Conservation (phyloP, 164 flowering plant genomes). For the Platanus orientalis region DNA sequence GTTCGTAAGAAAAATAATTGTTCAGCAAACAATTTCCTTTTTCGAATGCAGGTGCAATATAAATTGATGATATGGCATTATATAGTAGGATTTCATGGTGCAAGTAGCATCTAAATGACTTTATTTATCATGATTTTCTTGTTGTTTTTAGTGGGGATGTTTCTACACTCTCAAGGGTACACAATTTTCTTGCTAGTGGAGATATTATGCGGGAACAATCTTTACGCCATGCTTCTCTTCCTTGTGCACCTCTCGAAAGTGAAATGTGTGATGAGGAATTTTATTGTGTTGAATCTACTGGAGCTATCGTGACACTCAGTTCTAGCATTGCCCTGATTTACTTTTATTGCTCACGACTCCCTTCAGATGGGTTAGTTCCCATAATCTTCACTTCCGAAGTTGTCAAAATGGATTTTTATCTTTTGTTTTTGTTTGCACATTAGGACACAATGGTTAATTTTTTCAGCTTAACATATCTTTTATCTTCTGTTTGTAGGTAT, state of each 20-base stretch:
- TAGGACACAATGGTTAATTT: background rate
- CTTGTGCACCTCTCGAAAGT: constrained; percentile 46
- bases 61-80: too few species aligned
- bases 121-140: background rate
- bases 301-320: constrained; percentile 60
- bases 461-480: background rate
- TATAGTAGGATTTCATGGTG: too few species aligned
- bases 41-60: too few species aligned
- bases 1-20: too few species aligned
- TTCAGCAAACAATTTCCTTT: too few species aligned
- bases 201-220: constrained; percentile 68
- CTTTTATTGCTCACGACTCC: constrained; percentile 80
- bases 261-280: constrained; percentile 35
- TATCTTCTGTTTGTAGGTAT: constrained; percentile 37
- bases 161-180: constrained; percentile 33
- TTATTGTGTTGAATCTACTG: constrained; percentile 63
- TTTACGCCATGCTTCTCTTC: constrained; percentile 45
- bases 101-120: background rate
- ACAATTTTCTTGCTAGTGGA: constrained; percentile 54
- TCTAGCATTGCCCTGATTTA: constrained; percentile 58
- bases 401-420: background rate
- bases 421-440: background rate
- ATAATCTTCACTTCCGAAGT: background rate
- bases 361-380: constrained; percentile 71
- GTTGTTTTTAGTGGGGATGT: constrained; percentile 44